phyloP scores from a whole-genome alignment of 306 rosid species.

The Medicago ruthenica region DNA sequence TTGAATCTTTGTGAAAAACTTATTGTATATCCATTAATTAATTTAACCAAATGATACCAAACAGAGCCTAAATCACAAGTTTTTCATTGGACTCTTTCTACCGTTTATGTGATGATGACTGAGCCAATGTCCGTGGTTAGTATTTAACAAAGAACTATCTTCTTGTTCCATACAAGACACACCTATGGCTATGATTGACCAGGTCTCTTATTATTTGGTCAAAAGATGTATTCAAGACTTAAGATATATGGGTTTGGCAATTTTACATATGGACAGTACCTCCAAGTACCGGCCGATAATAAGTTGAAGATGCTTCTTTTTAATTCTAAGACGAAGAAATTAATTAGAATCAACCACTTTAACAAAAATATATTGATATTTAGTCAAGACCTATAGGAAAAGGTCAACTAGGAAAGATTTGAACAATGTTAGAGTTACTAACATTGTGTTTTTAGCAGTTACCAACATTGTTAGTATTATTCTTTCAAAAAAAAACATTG shows the following conservation, averaged over 20 bases:
- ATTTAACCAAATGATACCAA: neutral
- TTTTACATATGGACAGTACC: neutral
- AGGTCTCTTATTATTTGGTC: neutral
- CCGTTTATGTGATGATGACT: neutral
- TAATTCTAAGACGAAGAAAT: neutral
- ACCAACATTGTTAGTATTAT: too few species aligned
- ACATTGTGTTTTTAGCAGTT: too few species aligned
- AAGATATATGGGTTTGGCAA: neutral
- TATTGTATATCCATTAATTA: neutral
- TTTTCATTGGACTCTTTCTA: neutral
- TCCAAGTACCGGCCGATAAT: neutral
- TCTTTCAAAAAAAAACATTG: too few species aligned
- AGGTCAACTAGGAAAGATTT: too few species aligned
- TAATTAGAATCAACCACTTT: neutral
- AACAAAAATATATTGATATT: too few species aligned
- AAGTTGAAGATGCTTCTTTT: neutral
- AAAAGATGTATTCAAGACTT: neutral
- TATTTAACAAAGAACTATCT: neutral
- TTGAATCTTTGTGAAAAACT: neutral
- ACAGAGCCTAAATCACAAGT: neutral
- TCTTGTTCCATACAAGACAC: neutral
- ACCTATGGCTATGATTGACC: slow-evolving; percentile 4
- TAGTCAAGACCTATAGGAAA: too few species aligned
- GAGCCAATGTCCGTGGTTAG: neutral
- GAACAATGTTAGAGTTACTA: too few species aligned